A percentile compares a stretch with the other conserved stretches of the same genome.
Conservation (phyloP, 1,139 yeast genomes). For the Debaryomyces coudertii region DNA sequence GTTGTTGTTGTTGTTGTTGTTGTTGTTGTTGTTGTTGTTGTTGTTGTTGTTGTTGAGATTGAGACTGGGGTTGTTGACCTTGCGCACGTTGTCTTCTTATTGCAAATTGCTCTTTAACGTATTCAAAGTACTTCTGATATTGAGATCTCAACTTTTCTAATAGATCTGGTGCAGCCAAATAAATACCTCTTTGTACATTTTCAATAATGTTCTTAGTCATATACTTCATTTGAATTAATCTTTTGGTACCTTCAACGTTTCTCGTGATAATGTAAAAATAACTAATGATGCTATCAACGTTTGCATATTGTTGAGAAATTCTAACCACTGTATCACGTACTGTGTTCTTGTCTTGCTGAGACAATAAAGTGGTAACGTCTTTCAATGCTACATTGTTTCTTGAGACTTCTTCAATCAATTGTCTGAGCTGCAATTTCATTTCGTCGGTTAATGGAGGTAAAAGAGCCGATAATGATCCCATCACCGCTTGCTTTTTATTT, state of each 20-base stretch:
- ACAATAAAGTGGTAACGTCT: constrained; percentile 62
- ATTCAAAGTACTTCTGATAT: constrained; percentile 73
- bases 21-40: constrained; percentile 11
- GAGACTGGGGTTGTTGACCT: constrained; percentile 21
- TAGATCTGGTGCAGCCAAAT: constrained; percentile 68
- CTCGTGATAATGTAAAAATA: constrained; percentile 75
- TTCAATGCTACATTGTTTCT: constrained; percentile 66
- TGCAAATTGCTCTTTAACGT: constrained; percentile 57
- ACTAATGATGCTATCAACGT: constrained; percentile 76
- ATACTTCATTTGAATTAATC: constrained; percentile 75
- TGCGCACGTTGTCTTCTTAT: constrained; percentile 39
- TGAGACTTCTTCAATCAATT: constrained; percentile 69
- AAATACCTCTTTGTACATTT: constrained; percentile 61
- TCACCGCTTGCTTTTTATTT: constrained; percentile 9
- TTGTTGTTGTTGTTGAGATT: constrained; percentile 16
- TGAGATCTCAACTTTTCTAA: constrained; percentile 72
- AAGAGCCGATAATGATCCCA: constrained; percentile 20
- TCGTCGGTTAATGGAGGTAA: constrained; percentile 50
- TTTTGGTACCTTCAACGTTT: constrained; percentile 72
- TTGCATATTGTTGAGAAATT: constrained; percentile 64
- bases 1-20: constrained; percentile 8
- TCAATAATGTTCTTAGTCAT: constrained; percentile 80
- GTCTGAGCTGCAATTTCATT: constrained; percentile 54
- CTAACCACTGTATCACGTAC: constrained; percentile 61
- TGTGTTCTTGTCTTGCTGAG: constrained; percentile 64